Evolutionary conservation across 2,329 filamentous ascomycete species (phyloP).

Genomic region (Colletotrichum agaves): DNA sequence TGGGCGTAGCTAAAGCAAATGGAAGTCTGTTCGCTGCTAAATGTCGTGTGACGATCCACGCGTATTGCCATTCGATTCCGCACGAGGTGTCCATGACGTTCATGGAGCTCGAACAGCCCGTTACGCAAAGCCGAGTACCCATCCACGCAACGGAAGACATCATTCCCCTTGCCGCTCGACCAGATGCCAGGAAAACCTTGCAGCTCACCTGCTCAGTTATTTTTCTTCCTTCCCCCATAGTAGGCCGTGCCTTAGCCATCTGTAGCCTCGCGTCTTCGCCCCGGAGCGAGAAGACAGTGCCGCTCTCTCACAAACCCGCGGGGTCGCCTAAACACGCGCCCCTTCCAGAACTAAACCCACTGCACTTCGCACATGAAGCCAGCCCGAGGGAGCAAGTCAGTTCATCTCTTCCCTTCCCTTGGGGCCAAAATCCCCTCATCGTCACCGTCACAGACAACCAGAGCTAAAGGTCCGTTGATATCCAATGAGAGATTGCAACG

Average conservation of each 20-base stretch:
- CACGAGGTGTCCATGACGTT: no score
- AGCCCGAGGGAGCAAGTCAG: background rate
- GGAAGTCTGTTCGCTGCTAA: no score
- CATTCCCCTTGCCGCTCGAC: background rate
- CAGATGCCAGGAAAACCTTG: background rate
- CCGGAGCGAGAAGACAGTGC: background rate
- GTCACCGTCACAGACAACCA: background rate
- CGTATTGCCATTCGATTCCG: no score
- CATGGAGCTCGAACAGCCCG: no score
- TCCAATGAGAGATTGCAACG: conserved; percentile 21
- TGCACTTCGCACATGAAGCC: background rate
- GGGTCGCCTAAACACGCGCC: background rate
- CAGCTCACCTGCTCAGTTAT: background rate
- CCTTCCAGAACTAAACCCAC: background rate
- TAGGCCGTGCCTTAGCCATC: conserved; percentile 14
- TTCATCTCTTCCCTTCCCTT: conserved; percentile 4
- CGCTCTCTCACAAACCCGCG: background rate
- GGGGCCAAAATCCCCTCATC: background rate
- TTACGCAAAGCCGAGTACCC: no score
- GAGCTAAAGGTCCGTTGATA: background rate
- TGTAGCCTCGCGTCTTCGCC: background rate
- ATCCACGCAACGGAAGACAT: no score
- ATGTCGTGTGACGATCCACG: no score
- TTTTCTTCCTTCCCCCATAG: no score
- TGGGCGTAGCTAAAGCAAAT: no score